Percentiles rank a stretch among this genome's conserved stretches.
These are phyloP conservation scores for Alternaria triticina DNA, from an alignment of 2,329 filamentous ascomycete species.

Conservation along the genomic window DNA sequence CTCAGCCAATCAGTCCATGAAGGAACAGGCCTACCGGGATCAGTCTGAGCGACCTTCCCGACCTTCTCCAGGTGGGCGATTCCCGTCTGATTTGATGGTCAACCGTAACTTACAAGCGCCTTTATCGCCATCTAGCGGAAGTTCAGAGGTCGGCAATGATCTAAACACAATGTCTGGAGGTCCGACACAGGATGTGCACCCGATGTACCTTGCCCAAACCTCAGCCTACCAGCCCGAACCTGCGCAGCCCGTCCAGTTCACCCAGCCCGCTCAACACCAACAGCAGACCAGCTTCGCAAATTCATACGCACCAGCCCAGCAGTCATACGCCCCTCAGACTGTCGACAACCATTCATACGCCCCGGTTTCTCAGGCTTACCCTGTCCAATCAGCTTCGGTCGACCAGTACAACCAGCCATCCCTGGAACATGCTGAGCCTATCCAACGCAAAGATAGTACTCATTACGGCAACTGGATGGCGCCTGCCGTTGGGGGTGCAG, in stretches of 20 bases:
- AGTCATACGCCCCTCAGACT: constrained; percentile 11
- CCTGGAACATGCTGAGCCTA: constrained; percentile 3
- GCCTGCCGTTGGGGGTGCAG: constrained; percentile 54
- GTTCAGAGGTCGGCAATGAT: constrained; percentile 69
- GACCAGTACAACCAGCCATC: constrained; percentile 5
- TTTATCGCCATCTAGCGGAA: constrained; percentile 81
- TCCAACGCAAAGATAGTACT: constrained; percentile 48
- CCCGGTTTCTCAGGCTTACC: constrained; percentile 2
- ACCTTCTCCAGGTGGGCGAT: constrained; percentile 91
- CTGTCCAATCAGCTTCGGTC: background rate
- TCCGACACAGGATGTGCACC: constrained; percentile 52
- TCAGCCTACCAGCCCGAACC: constrained; percentile 26
- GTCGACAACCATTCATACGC: background rate
- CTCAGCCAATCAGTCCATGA: constrained; percentile 62
- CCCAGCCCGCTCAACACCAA: constrained; percentile 15
- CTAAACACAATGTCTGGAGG: constrained; percentile 65
- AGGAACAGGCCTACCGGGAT: constrained; percentile 43
- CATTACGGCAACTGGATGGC: constrained; percentile 63
- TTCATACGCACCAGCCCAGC: constrained; percentile 23
- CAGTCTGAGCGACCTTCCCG: constrained; percentile 61
- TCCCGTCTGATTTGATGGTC: constrained; percentile 91
- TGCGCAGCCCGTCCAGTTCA: constrained; percentile 12
- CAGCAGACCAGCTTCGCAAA: constrained; percentile 22
- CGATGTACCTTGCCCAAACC: constrained; percentile 28
- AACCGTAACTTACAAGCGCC: constrained; percentile 83